Evolutionary conservation across 805 yeast genomes (phyloP).

Genomic region (Wickerhamia fluorescens): DNA sequence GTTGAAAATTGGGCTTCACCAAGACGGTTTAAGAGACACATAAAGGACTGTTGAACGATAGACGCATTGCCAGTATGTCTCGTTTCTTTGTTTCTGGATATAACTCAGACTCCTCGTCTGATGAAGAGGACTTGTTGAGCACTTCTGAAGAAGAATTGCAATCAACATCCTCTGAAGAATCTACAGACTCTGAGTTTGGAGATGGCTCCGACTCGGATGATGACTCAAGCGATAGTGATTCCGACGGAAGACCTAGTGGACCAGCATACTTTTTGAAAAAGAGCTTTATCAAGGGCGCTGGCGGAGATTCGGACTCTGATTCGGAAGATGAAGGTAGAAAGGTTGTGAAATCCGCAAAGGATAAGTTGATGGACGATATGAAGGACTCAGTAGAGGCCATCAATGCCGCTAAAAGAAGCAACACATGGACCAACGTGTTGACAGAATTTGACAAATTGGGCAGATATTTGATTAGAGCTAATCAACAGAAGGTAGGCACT

Average conservation of each 20-base stretch:
- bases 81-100: constrained; percentile 76
- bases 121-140: constrained; percentile 44
- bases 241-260: constrained; percentile 38
- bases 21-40: too few relatives aligned
- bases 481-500: constrained; percentile 67
- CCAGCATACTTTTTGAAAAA: constrained; percentile 52
- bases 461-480: constrained; percentile 57
- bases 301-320: constrained; percentile 36
- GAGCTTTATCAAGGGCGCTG: constrained; percentile 37
- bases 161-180: constrained; percentile 36
- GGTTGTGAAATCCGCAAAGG: constrained; percentile 90
- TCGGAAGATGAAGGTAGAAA: constrained; percentile 67
- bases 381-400: constrained; percentile 57
- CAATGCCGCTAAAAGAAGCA: constrained; percentile 58
- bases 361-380: constrained; percentile 85
- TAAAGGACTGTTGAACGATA: too few relatives aligned
- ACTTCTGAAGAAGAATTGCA: constrained; percentile 58
- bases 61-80: too few relatives aligned
- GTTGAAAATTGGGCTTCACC: too few relatives aligned
- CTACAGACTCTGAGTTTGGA: constrained; percentile 41
- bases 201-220: constrained; percentile 39
- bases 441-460: constrained; percentile 73
- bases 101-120: constrained; percentile 48
- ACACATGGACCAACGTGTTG: constrained; percentile 74
- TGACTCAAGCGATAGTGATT: constrained; percentile 17